Base-by-base conservation (phyloP, 768 basidiomycete genomes). In the Termitomyces sp. region DNA sequence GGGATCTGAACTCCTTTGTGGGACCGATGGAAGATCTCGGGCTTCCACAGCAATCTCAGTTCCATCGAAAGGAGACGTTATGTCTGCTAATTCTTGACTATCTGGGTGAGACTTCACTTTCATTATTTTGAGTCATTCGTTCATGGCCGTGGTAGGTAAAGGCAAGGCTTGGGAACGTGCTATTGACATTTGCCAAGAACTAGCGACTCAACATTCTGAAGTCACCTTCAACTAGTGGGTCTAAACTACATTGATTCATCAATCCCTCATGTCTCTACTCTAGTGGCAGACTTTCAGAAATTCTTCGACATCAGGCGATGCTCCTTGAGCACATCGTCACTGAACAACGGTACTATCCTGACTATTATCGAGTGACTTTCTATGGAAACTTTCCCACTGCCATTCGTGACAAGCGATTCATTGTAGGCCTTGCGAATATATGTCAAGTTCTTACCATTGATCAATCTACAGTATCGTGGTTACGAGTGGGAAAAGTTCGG, bases 151-250 rank as follows among this genome's bases (percentile, higher is more conserved):
- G 53, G 23, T 21, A 95, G 93, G 92, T 49, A 92, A 95, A 71
- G 96, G 95, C 10, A 95, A 96, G 66, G 95, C 96, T n/a, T 98
- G 93, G 84, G 96, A 98, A 71, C 88, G 83, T 52, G 96, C 94
- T 2, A 86, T 97, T 56, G 90, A 92, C 46, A 89, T 98, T 48
- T 95, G 92, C 74, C 92, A 91, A 72, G 96, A 98, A 64, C 75
- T 98, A 25, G 89, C 89, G 14, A 84, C 76, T 59, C 94, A 98
- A 69, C 95, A 98, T 73, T 82, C 89, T 16, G 86, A 88, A 68
- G 81, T 92, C 53, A 93, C 95, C 6, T 96, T 90, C 77, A 91
- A 95, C 69, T 94, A 95, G 88, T 95, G 75, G 44, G 89, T 65
- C 14, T 19, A 41, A 12, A 25, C 21, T 21, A 3, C 19, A 29